A percentile compares a stretch with the other conserved stretches of the same genome.
phyloP scores from a whole-genome alignment of 805 yeast species.

The Candida endomychidarum region DNA sequence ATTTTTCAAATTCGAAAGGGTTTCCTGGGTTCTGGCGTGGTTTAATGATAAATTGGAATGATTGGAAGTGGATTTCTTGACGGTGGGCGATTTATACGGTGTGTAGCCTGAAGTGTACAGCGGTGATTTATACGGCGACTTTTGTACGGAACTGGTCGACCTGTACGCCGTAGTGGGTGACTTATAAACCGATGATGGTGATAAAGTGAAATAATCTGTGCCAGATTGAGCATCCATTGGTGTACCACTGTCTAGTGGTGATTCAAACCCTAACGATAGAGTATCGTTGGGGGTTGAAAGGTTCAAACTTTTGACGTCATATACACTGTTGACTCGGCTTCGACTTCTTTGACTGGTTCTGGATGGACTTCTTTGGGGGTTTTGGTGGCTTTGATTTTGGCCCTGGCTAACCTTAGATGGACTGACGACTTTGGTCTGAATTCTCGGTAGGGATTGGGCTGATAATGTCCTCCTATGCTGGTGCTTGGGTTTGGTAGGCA shows the following conservation, averaged over 20 bases:
- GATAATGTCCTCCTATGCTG: slow-evolving; percentile 9
- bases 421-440: slow-evolving; percentile 4
- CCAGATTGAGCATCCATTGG: slow-evolving; percentile 4
- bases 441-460: slow-evolving; percentile 9
- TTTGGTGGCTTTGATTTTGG: too few relatives aligned
- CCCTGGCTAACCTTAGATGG: too few relatives aligned
- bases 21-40: slow-evolving; percentile 16
- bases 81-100: too few relatives aligned
- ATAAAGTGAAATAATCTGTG: slow-evolving; percentile 10
- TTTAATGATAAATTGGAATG: slow-evolving; percentile 14
- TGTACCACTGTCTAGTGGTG: not conserved
- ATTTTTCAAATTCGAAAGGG: slow-evolving; percentile 12
- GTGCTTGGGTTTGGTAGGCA: slow-evolving; percentile 9
- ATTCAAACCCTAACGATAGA: too few relatives aligned
- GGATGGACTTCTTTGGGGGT: too few relatives aligned
- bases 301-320: slow-evolving; percentile 13
- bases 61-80: slow-evolving; percentile 11
- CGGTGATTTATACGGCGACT: too few relatives aligned
- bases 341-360: too few relatives aligned
- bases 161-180: too few relatives aligned
- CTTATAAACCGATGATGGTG: slow-evolving; percentile 4
- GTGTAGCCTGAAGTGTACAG: too few relatives aligned
- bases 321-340: slow-evolving; percentile 8
- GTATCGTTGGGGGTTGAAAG: too few relatives aligned
- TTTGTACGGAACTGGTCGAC: too few relatives aligned